Conservation (phyloP, 306 rosid genomes). For the Vigna mungo region DNA sequence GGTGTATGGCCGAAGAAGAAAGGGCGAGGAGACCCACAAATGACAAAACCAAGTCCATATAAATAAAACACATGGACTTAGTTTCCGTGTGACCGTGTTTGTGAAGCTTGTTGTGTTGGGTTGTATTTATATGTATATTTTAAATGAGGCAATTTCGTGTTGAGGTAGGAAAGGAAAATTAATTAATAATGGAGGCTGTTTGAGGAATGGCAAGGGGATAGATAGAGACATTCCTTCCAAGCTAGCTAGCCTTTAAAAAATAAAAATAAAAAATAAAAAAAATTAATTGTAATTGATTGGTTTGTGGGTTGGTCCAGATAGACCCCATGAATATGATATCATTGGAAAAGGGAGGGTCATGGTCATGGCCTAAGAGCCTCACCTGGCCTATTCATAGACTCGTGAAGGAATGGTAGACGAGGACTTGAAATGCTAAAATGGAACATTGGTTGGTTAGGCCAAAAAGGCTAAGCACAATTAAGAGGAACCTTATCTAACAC, state of each 20-base stretch:
- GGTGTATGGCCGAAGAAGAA: conserved; percentile 50
- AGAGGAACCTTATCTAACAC: conserved; percentile 40
- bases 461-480: conserved; percentile 25
- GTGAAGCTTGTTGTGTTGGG: conserved; percentile 42
- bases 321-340: conserved; percentile 5
- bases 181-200: conserved; percentile 38
- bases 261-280: too few relatives aligned
- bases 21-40: conserved; percentile 48
- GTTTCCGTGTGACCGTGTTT: conserved; percentile 61
- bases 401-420: conserved; percentile 35
- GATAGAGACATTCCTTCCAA: conserved; percentile 35
- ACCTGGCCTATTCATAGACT: conserved; percentile 44
- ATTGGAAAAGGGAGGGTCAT: conserved; percentile 37
- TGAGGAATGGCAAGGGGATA: conserved; percentile 33
- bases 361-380: conserved; percentile 41
- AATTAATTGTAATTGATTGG: background rate
- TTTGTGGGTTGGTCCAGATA: background rate
- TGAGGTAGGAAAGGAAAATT: background rate
- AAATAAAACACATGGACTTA: conserved; percentile 11
- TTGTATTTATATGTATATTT: conserved; percentile 4
- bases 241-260: too few relatives aligned
- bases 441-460: conserved; percentile 22
- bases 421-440: conserved; percentile 28
- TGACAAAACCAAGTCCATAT: conserved; percentile 35
- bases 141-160: conserved; percentile 39